Evolutionary conservation across 306 rosid species (phyloP).

Genomic region (Lathyrus tuberosus): DNA sequence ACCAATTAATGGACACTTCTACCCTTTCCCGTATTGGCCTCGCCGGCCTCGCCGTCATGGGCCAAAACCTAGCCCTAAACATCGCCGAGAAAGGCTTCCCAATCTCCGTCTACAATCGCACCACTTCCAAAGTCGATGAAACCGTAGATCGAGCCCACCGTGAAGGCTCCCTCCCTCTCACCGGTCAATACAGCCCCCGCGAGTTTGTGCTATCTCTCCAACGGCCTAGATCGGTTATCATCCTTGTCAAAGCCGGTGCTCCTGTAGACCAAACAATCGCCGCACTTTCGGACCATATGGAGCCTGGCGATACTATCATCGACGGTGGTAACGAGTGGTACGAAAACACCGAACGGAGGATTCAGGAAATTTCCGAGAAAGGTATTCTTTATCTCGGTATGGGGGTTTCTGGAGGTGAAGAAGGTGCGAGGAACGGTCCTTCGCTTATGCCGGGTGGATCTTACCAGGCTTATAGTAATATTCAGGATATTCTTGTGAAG

Average conservation of each 20-base stretch:
- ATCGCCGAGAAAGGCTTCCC: slow-evolving; percentile 96
- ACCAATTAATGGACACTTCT: slow-evolving; percentile 56
- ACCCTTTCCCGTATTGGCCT: slow-evolving; percentile 88
- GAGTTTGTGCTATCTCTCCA: slow-evolving; percentile 82
- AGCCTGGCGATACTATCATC: slow-evolving; percentile 82
- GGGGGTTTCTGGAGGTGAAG: slow-evolving; percentile 98
- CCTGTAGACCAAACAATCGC: slow-evolving; percentile 93
- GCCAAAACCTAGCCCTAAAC: slow-evolving; percentile 96
- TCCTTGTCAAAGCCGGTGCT: slow-evolving; percentile 90
- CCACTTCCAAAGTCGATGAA: slow-evolving; percentile 83
- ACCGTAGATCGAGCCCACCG: slow-evolving; percentile 73
- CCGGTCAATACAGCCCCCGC: slow-evolving; percentile 73
- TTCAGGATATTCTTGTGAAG: slow-evolving; percentile 68
- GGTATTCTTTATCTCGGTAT: slow-evolving; percentile 83
- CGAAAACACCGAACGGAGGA: slow-evolving; percentile 82
- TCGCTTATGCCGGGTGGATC: slow-evolving; percentile 94
- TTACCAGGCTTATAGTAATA: slow-evolving; percentile 58
- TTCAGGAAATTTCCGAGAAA: slow-evolving; percentile 34
- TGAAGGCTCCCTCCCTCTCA: slow-evolving; percentile 73
- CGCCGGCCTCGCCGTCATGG: slow-evolving; percentile 95
- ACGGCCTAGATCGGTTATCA: slow-evolving; percentile 88
- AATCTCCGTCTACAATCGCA: slow-evolving; percentile 94
- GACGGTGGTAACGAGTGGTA: slow-evolving; percentile 99
- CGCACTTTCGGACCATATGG: slow-evolving; percentile 70
- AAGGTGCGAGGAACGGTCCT: slow-evolving; percentile 87